Evolutionary conservation across 106 monocot species (phyloP).

Genomic region (Dendrobium huoshanense): DNA sequence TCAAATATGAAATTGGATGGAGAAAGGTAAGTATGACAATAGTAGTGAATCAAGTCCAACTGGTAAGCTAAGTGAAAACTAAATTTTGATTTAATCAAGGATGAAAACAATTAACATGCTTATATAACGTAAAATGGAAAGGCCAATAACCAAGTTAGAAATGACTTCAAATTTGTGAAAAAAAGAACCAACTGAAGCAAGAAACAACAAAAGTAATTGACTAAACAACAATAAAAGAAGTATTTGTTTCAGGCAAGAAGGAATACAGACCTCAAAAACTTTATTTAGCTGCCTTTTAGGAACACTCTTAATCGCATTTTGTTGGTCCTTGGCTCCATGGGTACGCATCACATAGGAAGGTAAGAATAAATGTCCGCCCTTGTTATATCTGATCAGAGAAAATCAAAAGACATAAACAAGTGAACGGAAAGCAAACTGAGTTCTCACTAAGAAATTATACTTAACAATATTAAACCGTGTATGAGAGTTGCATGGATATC

Average conservation of each 20-base stretch:
- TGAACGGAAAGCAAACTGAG: not conserved
- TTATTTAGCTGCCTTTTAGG: constrained; percentile 61
- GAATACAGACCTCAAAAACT: constrained; percentile 59
- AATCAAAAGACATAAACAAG: constrained; percentile 2
- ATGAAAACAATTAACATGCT: not conserved
- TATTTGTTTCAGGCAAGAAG: not conserved
- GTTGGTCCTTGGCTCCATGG: constrained; percentile 78
- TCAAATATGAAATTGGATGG: not conserved
- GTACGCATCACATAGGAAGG: constrained; percentile 92
- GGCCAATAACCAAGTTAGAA: not conserved
- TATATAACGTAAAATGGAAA: not conserved
- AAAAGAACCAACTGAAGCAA: not conserved
- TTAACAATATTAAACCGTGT: not conserved
- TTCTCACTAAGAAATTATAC: not conserved
- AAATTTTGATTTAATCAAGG: not conserved
- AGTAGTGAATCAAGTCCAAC: not conserved
- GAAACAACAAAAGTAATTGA: not conserved
- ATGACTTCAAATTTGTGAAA: not conserved
- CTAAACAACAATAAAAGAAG: not conserved
- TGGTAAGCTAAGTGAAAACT: not conserved
- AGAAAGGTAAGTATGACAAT: not conserved
- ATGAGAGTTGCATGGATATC: not conserved
- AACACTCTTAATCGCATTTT: constrained; percentile 59
- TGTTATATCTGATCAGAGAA: constrained; percentile 54
- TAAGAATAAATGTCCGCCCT: constrained; percentile 74